Evolutionary conservation across 768 basidiomycete species (phyloP).

Genomic region (Hypholoma sublateritium): DNA sequence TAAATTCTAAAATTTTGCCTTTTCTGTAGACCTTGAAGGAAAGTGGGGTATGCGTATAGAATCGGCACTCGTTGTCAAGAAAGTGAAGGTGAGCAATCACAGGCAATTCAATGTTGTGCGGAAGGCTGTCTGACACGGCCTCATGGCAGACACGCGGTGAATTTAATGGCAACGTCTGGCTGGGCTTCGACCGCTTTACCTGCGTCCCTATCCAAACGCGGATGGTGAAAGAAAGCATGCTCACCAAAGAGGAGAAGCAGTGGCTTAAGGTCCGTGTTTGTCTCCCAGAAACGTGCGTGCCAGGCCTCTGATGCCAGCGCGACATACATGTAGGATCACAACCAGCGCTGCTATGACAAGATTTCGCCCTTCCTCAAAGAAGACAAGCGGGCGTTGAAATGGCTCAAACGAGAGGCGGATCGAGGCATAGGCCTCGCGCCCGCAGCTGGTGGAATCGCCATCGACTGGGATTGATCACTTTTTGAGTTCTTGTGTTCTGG

Average conservation of each 20-base stretch:
- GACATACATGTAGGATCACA: conserved; percentile 63
- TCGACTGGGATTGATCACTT: conserved; percentile 73
- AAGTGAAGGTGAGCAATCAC: conserved; percentile 44
- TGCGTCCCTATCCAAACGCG: conserved; percentile 92
- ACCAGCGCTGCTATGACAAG: conserved; percentile 65
- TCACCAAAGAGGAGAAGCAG: conserved; percentile 80
- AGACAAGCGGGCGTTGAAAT: conserved; percentile 79
- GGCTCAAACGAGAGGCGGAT: conserved; percentile 76
- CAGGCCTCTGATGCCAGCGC: neutral
- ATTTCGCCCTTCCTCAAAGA: conserved; percentile 68
- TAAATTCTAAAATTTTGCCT: conserved; percentile 12
- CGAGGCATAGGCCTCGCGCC: conserved; percentile 73
- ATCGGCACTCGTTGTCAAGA: conserved; percentile 75
- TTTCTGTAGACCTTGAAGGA: conserved; percentile 61
- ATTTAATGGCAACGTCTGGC: conserved; percentile 77
- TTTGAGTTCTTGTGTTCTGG: neutral
- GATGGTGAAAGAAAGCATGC: conserved; percentile 83
- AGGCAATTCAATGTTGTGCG: conserved; percentile 1
- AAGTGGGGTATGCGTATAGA: conserved; percentile 93
- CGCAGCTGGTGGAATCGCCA: conserved; percentile 67
- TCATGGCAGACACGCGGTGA: conserved; percentile 60
- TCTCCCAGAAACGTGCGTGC: neutral
- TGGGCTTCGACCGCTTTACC: conserved; percentile 89
- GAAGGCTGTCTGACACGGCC: conserved; percentile 4
- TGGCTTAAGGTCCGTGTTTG: conserved; percentile 72